Conservation (phyloP, 768 basidiomycete genomes). For the Psilocybe cyanescens region DNA sequence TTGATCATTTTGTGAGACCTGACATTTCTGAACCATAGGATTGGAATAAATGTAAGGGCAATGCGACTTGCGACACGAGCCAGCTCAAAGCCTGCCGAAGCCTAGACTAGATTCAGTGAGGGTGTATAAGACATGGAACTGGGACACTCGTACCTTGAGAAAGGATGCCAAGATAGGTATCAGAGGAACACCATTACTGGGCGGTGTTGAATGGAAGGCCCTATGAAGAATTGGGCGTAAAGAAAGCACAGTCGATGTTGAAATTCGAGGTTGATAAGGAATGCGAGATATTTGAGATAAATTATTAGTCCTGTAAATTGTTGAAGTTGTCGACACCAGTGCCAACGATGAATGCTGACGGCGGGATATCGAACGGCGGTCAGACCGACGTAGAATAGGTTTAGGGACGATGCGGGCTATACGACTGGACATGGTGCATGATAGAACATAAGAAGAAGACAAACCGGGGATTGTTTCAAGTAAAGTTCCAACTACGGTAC, state of each 20-base stretch:
- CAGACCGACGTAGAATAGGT: conserved; percentile 16
- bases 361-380: conserved; percentile 13
- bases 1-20: conserved; percentile 54
- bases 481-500: conserved; percentile 1
- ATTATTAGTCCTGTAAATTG: conserved; percentile 1
- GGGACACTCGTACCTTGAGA: conserved; percentile 57
- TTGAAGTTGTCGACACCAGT: conserved; percentile 1
- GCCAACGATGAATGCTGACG: conserved; percentile 8
- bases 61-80: conserved; percentile 72
- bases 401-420: conserved; percentile 30
- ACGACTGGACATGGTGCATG: conserved; percentile 61
- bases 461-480: conserved; percentile 12
- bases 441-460: conserved; percentile 25
- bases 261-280: conserved; percentile 13
- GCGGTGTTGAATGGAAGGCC: conserved; percentile 42
- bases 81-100: conserved; percentile 74
- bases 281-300: conserved; percentile 5
- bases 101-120: conserved; percentile 41
- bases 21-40: conserved; percentile 63
- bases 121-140: background rate
- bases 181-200: conserved; percentile 39
- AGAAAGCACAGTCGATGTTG: conserved; percentile 10
- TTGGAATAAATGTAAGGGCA: conserved; percentile 74
- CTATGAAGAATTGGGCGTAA: conserved; percentile 15
- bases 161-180: conserved; percentile 58